These are phyloP conservation scores for Termitomyces sp. DNA, from an alignment of 768 basidiomycete genomes.

Conservation along the genomic window DNA sequence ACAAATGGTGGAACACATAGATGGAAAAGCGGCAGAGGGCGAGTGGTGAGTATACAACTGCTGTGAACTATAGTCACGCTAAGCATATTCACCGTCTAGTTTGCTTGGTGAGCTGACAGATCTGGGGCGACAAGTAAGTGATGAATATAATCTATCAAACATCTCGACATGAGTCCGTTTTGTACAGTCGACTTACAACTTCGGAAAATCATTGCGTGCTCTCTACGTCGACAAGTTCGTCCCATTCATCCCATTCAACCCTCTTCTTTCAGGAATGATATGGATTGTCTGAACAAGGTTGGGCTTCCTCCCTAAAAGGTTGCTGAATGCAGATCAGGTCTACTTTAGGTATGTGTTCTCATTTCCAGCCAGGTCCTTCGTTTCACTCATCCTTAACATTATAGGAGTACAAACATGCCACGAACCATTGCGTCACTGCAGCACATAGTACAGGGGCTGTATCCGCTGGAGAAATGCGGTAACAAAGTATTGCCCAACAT, in stretches of 20 bases:
- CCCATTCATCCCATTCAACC: neutral
- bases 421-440: slow-evolving; percentile 74
- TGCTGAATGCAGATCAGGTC: slow-evolving; percentile 38
- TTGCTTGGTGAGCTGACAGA: slow-evolving; percentile 73
- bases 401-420: slow-evolving; percentile 73
- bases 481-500: slow-evolving; percentile 44
- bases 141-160: neutral
- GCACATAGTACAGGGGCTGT: slow-evolving; percentile 71
- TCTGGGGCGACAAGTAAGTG: slow-evolving; percentile 55
- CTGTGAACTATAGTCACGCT: neutral
- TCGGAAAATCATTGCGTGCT: slow-evolving; percentile 53
- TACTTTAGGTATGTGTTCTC: slow-evolving; percentile 52
- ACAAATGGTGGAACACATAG: slow-evolving; percentile 50
- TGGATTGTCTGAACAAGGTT: slow-evolving; percentile 37
- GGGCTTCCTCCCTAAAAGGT: slow-evolving; percentile 54
- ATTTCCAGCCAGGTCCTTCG: neutral
- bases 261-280: neutral
- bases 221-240: slow-evolving; percentile 65
- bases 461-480: slow-evolving; percentile 50
- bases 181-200: slow-evolving; percentile 61
- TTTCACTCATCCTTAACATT: neutral
- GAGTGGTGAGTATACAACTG: slow-evolving; percentile 50
- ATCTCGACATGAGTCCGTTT: neutral
- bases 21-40: slow-evolving; percentile 51
- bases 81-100: slow-evolving; percentile 27